Percentiles rank a stretch among this genome's conserved stretches.
Conservation (phyloP, 2,329 filamentous ascomycete genomes). For the Chaetomiaceae sp. region DNA sequence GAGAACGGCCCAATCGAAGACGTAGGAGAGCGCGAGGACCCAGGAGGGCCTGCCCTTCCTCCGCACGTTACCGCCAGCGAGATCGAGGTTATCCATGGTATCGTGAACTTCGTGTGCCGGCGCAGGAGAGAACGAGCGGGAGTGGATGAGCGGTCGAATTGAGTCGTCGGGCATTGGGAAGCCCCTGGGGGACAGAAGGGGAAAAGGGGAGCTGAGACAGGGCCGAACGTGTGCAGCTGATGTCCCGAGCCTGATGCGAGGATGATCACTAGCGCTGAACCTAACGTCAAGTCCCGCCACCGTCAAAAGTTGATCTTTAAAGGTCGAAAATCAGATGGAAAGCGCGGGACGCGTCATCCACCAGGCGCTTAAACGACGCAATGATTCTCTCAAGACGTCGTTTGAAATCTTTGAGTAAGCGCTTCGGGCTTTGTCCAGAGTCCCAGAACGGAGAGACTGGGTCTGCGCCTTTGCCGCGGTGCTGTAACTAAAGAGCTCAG, state of each 20-base stretch:
- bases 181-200: constrained; percentile 9
- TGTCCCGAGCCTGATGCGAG: constrained; percentile 2
- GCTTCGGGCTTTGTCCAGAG: constrained; percentile 1
- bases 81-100: constrained; percentile 22
- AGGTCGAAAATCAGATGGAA: no score
- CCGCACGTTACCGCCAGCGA: constrained; percentile 14
- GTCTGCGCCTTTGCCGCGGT: constrained; percentile 16
- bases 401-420: neutral
- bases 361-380: neutral
- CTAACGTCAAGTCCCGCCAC: neutral
- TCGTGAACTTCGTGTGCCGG: constrained; percentile 14
- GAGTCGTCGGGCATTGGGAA: constrained; percentile 28
- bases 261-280: neutral
- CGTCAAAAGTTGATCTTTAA: neutral
- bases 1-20: constrained; percentile 70
- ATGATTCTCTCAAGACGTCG: neutral
- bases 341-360: no score
- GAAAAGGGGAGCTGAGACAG: constrained; percentile 1
- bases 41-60: constrained; percentile 27
- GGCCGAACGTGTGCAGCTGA: neutral
- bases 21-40: constrained; percentile 59
- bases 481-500: constrained; percentile 17
- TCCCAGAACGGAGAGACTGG: neutral
- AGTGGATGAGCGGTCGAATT: constrained; percentile 24
- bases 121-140: constrained; percentile 20